Conservation (phyloP, 2,329 filamentous ascomycete species). For the Colletotrichum melonis region DNA sequence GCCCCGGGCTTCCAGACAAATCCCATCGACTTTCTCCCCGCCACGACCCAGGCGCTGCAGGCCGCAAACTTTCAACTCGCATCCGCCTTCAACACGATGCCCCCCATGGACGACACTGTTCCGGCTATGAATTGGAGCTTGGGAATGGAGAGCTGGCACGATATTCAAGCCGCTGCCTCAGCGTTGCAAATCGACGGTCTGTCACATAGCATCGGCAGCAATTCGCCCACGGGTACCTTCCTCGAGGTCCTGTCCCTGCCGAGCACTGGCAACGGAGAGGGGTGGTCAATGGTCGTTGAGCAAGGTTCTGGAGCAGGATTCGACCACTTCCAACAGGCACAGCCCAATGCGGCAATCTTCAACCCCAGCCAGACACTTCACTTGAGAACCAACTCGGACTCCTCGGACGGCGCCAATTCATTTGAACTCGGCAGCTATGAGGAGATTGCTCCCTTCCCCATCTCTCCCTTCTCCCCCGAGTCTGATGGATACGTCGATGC, state of each 20-base stretch:
- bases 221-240: slow-evolving; percentile 66
- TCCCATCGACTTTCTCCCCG: slow-evolving; percentile 70
- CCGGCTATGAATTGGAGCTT: slow-evolving; percentile 71
- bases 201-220: slow-evolving; percentile 56
- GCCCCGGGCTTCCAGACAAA: slow-evolving; percentile 63
- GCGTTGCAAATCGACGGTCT: slow-evolving; percentile 64
- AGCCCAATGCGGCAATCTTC: slow-evolving; percentile 78
- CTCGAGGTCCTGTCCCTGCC: slow-evolving; percentile 87
- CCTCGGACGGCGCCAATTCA: slow-evolving; percentile 77
- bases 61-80: slow-evolving; percentile 72
- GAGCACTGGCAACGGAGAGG: slow-evolving; percentile 81
- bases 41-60: slow-evolving; percentile 72
- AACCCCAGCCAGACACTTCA: slow-evolving; percentile 93
- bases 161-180: slow-evolving; percentile 73
- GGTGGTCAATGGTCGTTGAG: slow-evolving; percentile 78
- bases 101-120: slow-evolving; percentile 65
- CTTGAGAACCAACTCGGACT: slow-evolving; percentile 87
- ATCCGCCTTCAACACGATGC: slow-evolving; percentile 69
- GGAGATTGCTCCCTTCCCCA: slow-evolving; percentile 77
- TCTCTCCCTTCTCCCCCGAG: slow-evolving; percentile 84
- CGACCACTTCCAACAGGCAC: slow-evolving; percentile 70
- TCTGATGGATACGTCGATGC: slow-evolving; percentile 80
- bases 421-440: slow-evolving; percentile 83
- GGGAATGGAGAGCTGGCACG: slow-evolving; percentile 81
- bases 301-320: slow-evolving; percentile 56